Evolutionary conservation across 371 early-diverging fungal genomes (phyloP).

Genomic region (Chytridiales sp.): DNA sequence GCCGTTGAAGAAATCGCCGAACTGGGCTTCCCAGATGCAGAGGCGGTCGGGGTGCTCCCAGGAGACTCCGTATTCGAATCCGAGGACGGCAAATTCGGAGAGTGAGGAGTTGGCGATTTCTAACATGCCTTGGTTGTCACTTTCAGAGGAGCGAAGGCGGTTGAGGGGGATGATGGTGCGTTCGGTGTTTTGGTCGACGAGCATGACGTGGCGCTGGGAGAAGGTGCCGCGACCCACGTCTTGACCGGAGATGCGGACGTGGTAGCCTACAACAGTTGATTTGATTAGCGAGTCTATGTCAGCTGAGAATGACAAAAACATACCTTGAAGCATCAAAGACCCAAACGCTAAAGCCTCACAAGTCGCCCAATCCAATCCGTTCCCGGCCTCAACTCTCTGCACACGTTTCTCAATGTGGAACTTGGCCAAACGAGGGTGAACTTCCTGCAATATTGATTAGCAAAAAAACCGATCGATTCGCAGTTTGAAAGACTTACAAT

Average conservation of each 20-base stretch:
- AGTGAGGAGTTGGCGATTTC: conserved; percentile 89
- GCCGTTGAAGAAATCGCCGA: conserved; percentile 96
- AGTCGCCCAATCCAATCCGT: conserved; percentile 92
- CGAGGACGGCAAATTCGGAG: conserved; percentile 92
- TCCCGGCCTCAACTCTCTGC: conserved; percentile 66
- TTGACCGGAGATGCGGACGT: conserved; percentile 93
- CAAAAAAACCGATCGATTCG: neutral
- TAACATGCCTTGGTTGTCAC: conserved; percentile 54
- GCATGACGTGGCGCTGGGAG: conserved; percentile 92
- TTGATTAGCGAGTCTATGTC: no score
- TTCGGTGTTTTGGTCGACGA: conserved; percentile 76
- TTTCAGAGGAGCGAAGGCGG: conserved; percentile 43
- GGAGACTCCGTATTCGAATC: conserved; percentile 93
- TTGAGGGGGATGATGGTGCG: conserved; percentile 79
- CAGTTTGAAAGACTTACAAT: conserved; percentile 28
- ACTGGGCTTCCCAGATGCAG: conserved; percentile 97
- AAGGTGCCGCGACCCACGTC: conserved; percentile 98
- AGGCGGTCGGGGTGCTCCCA: conserved; percentile 80
- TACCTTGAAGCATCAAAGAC: conserved; percentile 73
- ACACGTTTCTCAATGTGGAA: conserved; percentile 84
- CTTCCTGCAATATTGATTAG: conserved; percentile 15
- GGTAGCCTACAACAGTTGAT: conserved; percentile 44
- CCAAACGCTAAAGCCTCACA: conserved; percentile 95
- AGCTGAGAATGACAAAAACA: neutral
- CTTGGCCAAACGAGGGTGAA: conserved; percentile 85